Conservation (phyloP, 2,329 filamentous ascomycete genomes). For the Fusarium irregulare region DNA sequence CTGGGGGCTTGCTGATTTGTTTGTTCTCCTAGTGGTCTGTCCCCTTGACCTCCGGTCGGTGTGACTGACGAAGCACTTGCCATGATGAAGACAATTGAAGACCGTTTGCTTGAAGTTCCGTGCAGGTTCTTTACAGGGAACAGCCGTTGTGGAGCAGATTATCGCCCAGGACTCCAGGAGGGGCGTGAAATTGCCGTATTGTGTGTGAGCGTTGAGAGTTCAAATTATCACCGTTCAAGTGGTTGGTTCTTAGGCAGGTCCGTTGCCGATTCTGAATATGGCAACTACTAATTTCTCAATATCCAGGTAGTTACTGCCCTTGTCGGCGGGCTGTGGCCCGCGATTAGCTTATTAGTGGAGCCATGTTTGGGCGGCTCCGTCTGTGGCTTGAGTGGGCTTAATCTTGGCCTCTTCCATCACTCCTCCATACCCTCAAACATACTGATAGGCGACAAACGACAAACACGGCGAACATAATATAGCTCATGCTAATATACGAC, state of each 20-base stretch:
- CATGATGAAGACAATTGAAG: conserved; percentile 28
- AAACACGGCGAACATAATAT: background rate
- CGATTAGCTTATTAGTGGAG: conserved; percentile 31
- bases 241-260: conserved; percentile 7
- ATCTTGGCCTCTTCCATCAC: background rate
- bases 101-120: conserved; percentile 9
- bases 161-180: background rate
- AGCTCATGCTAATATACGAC: background rate
- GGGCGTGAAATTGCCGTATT: conserved; percentile 3
- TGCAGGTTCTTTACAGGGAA: conserved; percentile 8
- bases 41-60: conserved; percentile 34
- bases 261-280: conserved; percentile 15
- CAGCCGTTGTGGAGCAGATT: conserved; percentile 17
- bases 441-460: background rate
- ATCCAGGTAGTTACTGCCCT: conserved; percentile 25
- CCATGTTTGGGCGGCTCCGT: conserved; percentile 22
- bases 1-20: background rate
- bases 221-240: conserved; percentile 2
- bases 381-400: conserved; percentile 24
- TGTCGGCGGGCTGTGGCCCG: conserved; percentile 15
- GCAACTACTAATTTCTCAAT: conserved; percentile 39
- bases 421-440: background rate
- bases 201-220: conserved; percentile 4
- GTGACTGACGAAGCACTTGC: conserved; percentile 43
- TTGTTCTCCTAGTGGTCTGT: conserved; percentile 28